phyloP scores from a whole-genome alignment of 345 rosid species.

The sweet orange (Citrus sinensis) region DVS_A1.0 CM039163.1:32923501-32924000 shows the following conservation, averaged over 20 bases:
- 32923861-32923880: conserved; percentile 92
- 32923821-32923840: conserved; percentile 89
- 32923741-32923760: conserved; percentile 89
- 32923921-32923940: conserved; percentile 86
- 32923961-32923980: conserved; percentile 88
- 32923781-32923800: conserved; percentile 86
- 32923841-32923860: conserved; percentile 87
- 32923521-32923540: conserved; percentile 35
- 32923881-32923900: conserved; percentile 83
- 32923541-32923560: conserved; percentile 39
- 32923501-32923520: conserved; percentile 9
- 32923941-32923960: conserved; percentile 64
- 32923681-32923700: conserved; percentile 61
- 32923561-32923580: conserved; percentile 64
- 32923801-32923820: conserved; percentile 92
- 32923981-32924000: conserved; percentile 87
- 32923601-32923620: conserved; percentile 80
- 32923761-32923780: conserved; percentile 67
- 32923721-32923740: conserved; percentile 89
- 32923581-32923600: conserved; percentile 66
- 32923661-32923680: conserved; percentile 55
- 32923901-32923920: conserved; percentile 83
- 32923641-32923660: conserved; percentile 69
- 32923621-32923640: conserved; percentile 88
- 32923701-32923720: conserved; percentile 80